phyloP scores from a whole-genome alignment of 768 basidiomycete genomes.

The Boletus insuetus region DNA sequence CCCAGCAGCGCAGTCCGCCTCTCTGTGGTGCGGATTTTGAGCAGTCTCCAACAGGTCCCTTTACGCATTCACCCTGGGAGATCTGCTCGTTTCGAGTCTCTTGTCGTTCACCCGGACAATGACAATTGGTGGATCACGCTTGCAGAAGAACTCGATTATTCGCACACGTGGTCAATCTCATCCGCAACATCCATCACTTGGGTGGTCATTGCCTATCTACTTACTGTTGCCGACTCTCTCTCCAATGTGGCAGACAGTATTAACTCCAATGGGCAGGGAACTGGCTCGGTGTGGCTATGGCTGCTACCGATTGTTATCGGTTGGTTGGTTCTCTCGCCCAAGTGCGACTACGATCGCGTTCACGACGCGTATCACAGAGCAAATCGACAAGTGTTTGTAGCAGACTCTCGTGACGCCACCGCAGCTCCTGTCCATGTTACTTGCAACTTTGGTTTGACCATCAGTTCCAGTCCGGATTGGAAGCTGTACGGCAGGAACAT shows the following conservation, averaged over 20 bases:
- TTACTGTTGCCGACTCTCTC: conserved; percentile 17
- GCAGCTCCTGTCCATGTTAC: neutral
- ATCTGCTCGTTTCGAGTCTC: conserved; percentile 35
- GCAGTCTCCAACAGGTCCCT: conserved; percentile 42
- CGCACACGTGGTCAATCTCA: conserved; percentile 40
- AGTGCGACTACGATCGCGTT: conserved; percentile 36
- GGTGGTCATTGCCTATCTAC: conserved; percentile 42
- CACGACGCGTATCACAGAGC: conserved; percentile 14
- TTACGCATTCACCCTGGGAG: conserved; percentile 30
- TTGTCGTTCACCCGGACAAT: conserved; percentile 42
- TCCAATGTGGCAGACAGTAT: conserved; percentile 18
- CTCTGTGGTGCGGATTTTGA: conserved; percentile 34
- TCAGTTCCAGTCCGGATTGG: conserved; percentile 9
- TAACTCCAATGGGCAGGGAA: conserved; percentile 36
- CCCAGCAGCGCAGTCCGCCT: conserved; percentile 7
- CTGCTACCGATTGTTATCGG: conserved; percentile 40
- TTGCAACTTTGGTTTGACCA: conserved; percentile 15
- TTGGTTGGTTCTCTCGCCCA: conserved; percentile 41
- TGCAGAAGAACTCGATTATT: conserved; percentile 34
- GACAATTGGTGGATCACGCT: conserved; percentile 42
- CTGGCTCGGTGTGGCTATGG: conserved; percentile 44
- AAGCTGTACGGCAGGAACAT: neutral
- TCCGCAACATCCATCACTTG: conserved; percentile 40
- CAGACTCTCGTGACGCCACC: neutral
- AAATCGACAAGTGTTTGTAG: conserved; percentile 3